These are phyloP conservation scores for Backusella sp. DNA, from an alignment of 192 early-diverging fungal genomes.

Conservation along the genomic window DNA sequence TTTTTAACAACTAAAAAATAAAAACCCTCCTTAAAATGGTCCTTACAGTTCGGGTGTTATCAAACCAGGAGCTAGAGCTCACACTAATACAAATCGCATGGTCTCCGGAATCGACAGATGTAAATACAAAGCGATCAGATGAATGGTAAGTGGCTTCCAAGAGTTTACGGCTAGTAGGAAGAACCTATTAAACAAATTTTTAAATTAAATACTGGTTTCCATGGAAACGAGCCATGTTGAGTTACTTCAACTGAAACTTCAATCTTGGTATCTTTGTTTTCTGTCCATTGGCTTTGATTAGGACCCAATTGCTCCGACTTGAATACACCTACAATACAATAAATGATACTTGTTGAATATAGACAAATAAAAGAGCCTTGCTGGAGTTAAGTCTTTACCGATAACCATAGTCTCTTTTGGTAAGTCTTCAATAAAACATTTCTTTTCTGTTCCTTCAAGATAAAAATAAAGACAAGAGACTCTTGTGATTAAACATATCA, in stretches of 20 bases:
- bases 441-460: slow-evolving; percentile 81
- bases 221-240: neutral
- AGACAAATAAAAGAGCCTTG: neutral
- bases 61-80: slow-evolving; percentile 67
- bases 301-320: slow-evolving; percentile 82
- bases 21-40: no score
- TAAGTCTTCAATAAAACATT: slow-evolving; percentile 95
- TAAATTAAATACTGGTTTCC: neutral
- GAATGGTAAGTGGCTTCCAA: slow-evolving; percentile 74
- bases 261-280: slow-evolving; percentile 62
- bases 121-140: slow-evolving; percentile 88
- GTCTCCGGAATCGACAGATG: slow-evolving; percentile 83
- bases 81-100: slow-evolving; percentile 88
- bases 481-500: neutral
- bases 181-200: slow-evolving; percentile 34
- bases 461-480: slow-evolving; percentile 69
- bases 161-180: slow-evolving; percentile 46
- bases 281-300: slow-evolving; percentile 52
- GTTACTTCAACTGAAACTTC: slow-evolving; percentile 71
- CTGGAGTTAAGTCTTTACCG: slow-evolving; percentile 41
- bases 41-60: slow-evolving; percentile 62
- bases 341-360: neutral
- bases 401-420: slow-evolving; percentile 85
- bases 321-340: slow-evolving; percentile 58
- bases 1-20: neutral